Percentiles rank a stretch among this genome's conserved stretches.
phyloP scores from a whole-genome alignment of 805 yeast species.

The Ogataea nitratoaversa region DNA sequence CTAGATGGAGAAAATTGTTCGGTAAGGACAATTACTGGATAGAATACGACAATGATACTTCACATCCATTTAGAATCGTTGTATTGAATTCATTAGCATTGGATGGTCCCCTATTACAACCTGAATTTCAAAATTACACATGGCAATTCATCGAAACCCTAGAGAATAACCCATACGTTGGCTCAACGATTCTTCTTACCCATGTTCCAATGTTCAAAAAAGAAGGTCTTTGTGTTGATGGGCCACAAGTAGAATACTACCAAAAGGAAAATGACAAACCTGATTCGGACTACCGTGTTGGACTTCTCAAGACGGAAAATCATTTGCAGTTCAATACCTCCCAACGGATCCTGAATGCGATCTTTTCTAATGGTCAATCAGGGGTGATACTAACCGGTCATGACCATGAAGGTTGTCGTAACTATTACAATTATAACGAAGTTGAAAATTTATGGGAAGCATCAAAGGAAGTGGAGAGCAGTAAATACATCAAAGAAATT shows the following conservation, averaged over 20 bases:
- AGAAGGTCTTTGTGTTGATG: constrained; percentile 82
- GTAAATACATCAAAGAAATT: constrained; percentile 57
- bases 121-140: constrained; percentile 60
- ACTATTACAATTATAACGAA: constrained; percentile 49
- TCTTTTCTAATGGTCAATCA: constrained; percentile 61
- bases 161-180: constrained; percentile 52
- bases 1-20: constrained; percentile 66
- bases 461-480: constrained; percentile 34
- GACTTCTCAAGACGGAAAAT: constrained; percentile 77
- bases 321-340: constrained; percentile 68
- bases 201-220: constrained; percentile 87
- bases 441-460: constrained; percentile 55
- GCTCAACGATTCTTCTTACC: constrained; percentile 78
- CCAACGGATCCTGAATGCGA: constrained; percentile 62
- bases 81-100: constrained; percentile 77
- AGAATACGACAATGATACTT: constrained; percentile 57
- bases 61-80: constrained; percentile 83
- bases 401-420: constrained; percentile 92
- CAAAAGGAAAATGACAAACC: constrained; percentile 43
- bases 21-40: constrained; percentile 85
- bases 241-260: constrained; percentile 67
- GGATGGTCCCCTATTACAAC: constrained; percentile 87
- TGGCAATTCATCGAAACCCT: constrained; percentile 70
- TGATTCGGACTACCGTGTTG: constrained; percentile 62
- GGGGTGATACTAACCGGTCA: constrained; percentile 92